A percentile compares a stretch with the other conserved stretches of the same genome.
phyloP scores from a whole-genome alignment of 345 rosid species.

The Arabidopsis arenosa region DNA sequence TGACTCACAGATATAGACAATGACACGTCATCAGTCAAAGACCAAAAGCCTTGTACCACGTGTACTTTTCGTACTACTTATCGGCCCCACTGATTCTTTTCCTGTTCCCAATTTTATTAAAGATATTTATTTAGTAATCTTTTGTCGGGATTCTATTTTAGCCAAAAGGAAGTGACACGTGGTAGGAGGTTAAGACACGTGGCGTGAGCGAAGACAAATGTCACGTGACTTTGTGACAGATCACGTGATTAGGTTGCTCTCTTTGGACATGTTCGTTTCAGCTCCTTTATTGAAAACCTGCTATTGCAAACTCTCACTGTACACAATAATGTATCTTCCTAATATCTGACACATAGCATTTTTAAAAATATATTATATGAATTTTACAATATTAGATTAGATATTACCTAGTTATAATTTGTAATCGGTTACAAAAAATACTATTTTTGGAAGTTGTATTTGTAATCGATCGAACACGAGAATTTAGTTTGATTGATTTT shows the following conservation, averaged over 20 bases:
- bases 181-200: slow-evolving; percentile 8
- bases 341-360: slow-evolving; percentile 28
- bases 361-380: neutral
- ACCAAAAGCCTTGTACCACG: slow-evolving; percentile 44
- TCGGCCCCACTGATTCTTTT: slow-evolving; percentile 7
- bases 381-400: slow-evolving; percentile 13
- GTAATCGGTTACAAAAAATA: no score
- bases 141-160: slow-evolving; percentile 24
- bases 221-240: slow-evolving; percentile 43
- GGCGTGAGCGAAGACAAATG: neutral
- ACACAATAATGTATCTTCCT: slow-evolving; percentile 27
- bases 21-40: slow-evolving; percentile 42
- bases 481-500: neutral
- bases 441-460: neutral
- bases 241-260: slow-evolving; percentile 43
- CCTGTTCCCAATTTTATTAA: neutral
- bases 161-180: slow-evolving; percentile 33
- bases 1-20: neutral
- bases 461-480: neutral
- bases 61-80: slow-evolving; percentile 42
- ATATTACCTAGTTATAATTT: neutral
- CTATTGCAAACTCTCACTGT: slow-evolving; percentile 28
- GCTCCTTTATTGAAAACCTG: slow-evolving; percentile 28
- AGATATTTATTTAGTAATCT: neutral
- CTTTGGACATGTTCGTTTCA: slow-evolving; percentile 35